These are phyloP conservation scores for Talaromyces albobiverticillius DNA, from an alignment of 2,329 filamentous ascomycete genomes.

Conservation along the genomic window DNA sequence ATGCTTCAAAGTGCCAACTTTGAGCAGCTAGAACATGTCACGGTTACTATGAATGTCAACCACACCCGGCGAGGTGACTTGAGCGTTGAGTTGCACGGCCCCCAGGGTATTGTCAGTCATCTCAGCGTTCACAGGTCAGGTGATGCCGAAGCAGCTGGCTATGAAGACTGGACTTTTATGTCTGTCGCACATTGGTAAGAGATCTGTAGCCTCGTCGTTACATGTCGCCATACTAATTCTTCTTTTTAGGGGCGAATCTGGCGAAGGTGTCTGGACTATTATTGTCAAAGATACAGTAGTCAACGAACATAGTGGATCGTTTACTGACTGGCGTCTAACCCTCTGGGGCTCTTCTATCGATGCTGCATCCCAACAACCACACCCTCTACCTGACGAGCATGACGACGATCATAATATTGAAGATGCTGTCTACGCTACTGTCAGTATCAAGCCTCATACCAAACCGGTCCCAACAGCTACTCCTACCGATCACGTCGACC, in stretches of 20 bases:
- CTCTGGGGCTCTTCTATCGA: conserved; percentile 91
- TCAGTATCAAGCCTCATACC: conserved; percentile 52
- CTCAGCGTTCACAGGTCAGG: conserved; percentile 71
- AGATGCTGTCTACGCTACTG: conserved; percentile 61
- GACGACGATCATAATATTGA: conserved; percentile 80
- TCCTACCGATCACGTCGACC: conserved; percentile 63
- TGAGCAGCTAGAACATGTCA: conserved; percentile 87
- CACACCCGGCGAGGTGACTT: conserved; percentile 86
- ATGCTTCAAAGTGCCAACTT: conserved; percentile 82
- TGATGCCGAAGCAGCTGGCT: conserved; percentile 66
- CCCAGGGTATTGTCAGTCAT: conserved; percentile 75
- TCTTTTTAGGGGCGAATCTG: conserved; percentile 71
- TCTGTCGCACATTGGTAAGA: conserved; percentile 89
- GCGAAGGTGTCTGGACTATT: conserved; percentile 85
- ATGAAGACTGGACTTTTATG: conserved; percentile 98
- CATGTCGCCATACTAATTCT: neutral
- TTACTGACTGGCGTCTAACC: conserved; percentile 89
- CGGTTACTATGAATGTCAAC: conserved; percentile 93
- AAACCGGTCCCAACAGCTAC: conserved; percentile 46
- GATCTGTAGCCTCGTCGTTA: neutral
- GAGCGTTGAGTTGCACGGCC: conserved; percentile 87
- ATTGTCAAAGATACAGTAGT: conserved; percentile 79
- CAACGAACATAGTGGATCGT: conserved; percentile 73
- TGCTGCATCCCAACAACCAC: conserved; percentile 64
- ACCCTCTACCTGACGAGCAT: conserved; percentile 77